Conservation (phyloP, 768 basidiomycete species). For the Mycena galericulata region DNA sequence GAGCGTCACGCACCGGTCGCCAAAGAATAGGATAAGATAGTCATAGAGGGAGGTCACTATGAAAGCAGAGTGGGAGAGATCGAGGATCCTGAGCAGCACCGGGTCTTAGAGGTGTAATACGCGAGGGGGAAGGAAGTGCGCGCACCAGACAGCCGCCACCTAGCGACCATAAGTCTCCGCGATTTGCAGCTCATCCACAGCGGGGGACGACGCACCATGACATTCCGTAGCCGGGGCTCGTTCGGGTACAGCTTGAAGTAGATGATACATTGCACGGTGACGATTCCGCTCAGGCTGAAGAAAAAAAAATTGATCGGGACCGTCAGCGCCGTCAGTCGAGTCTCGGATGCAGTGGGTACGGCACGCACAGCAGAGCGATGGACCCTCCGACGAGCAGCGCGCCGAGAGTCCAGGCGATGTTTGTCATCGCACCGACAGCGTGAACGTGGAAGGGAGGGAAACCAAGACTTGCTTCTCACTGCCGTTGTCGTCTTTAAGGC, state of each 20-base stretch:
- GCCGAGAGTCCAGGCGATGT: conserved; percentile 33
- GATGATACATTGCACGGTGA: conserved; percentile 34
- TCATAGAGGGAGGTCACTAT: conserved; percentile 48
- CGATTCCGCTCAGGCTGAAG: conserved; percentile 34
- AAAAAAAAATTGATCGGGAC: neutral
- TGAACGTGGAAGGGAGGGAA: neutral
- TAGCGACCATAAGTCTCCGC: neutral
- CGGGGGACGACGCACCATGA: conserved; percentile 32
- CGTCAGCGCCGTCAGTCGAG: too few relatives aligned
- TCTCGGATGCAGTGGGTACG: too few relatives aligned
- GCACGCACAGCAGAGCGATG: conserved; percentile 32
- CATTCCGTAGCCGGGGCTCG: conserved; percentile 13
- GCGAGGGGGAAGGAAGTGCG: neutral
- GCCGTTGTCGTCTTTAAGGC: neutral
- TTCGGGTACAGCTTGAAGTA: conserved; percentile 33
- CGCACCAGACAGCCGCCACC: conserved; percentile 28
- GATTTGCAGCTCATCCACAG: neutral
- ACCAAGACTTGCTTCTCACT: neutral
- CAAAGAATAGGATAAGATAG: conserved; percentile 47
- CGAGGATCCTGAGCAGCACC: conserved; percentile 37
- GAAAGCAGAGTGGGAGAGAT: conserved; percentile 45
- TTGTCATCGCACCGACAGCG: conserved; percentile 10
- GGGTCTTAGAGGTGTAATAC: neutral
- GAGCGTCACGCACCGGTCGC: conserved; percentile 37
- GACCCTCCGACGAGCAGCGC: conserved; percentile 34